These are phyloP conservation scores for Hibiscus tridactylites DNA, from an alignment of 345 rosid genomes.

Conservation along the genomic window DNA sequence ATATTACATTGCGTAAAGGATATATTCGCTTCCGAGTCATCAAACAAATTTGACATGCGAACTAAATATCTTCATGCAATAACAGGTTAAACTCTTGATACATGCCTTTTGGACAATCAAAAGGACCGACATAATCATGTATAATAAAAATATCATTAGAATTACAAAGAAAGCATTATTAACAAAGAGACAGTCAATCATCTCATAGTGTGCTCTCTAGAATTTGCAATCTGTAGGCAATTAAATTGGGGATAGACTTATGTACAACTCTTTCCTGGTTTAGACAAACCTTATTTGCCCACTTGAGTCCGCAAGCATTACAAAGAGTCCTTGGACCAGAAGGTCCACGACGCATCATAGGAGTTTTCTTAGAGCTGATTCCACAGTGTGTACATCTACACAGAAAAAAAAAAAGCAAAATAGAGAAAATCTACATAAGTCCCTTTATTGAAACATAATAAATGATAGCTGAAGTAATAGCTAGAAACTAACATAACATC, in stretches of 20 bases:
- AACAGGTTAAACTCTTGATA: too few relatives aligned
- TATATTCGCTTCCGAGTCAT: too few relatives aligned
- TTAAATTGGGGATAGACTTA: too few relatives aligned
- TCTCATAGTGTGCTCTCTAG: too few relatives aligned
- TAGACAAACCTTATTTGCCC: conserved; percentile 34
- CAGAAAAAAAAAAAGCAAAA: background rate
- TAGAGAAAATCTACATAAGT: background rate
- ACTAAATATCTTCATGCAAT: too few relatives aligned
- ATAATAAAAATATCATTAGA: too few relatives aligned
- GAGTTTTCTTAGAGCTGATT: conserved; percentile 33
- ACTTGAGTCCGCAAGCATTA: conserved; percentile 46
- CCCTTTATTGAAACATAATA: background rate
- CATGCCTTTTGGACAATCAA: too few relatives aligned
- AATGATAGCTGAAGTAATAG: background rate
- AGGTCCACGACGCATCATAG: conserved; percentile 47
- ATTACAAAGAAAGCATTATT: too few relatives aligned
- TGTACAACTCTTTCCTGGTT: background rate
- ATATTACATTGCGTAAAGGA: background rate
- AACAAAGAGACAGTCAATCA: too few relatives aligned
- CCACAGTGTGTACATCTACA: conserved; percentile 35
- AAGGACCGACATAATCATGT: too few relatives aligned
- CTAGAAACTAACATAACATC: background rate
- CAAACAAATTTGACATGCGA: too few relatives aligned
- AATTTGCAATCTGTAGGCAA: too few relatives aligned
- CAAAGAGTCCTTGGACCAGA: conserved; percentile 23